Evolutionary conservation across 1,284 basidiomycete genomes (phyloP).

Genomic region (Schizophyllum amplum): DNA sequence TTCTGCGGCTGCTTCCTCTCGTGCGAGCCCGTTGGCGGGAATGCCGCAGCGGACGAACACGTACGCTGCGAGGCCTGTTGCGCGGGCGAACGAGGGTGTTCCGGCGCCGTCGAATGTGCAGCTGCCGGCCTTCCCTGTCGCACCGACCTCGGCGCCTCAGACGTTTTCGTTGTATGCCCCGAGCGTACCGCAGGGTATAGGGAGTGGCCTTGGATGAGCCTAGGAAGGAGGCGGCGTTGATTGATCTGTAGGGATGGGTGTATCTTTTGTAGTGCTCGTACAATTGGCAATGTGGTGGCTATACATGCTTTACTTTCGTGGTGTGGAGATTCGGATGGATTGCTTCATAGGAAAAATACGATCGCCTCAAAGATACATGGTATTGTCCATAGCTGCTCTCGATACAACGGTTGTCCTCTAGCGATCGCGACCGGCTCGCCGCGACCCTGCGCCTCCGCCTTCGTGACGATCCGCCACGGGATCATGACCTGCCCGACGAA

Average conservation of each 20-base stretch:
- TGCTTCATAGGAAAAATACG: no score
- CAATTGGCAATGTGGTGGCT: neutral
- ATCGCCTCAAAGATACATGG: neutral
- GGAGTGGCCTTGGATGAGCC: conserved; percentile 60
- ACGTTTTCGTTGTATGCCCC: conserved; percentile 39
- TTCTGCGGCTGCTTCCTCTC: neutral
- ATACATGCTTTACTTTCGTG: neutral
- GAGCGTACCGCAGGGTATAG: conserved; percentile 32
- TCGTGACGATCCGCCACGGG: conserved; percentile 60
- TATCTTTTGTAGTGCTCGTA: no score
- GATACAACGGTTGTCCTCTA: neutral
- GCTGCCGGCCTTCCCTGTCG: conserved; percentile 62
- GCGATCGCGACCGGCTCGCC: neutral
- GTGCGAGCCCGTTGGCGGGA: neutral
- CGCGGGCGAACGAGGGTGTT: conserved; percentile 20
- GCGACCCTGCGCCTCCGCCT: conserved; percentile 39
- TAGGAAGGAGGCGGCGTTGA: conserved; percentile 78
- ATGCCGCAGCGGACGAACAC: neutral
- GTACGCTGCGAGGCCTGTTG: conserved; percentile 9
- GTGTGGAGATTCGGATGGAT: no score
- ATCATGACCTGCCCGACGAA: conserved; percentile 77
- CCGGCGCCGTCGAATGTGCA: conserved; percentile 19
- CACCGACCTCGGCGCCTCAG: conserved; percentile 58
- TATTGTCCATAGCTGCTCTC: neutral
- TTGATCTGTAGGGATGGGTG: conserved; percentile 46